Conservation (phyloP, 805 yeast species). For the Komagataella pastoris region DNA sequence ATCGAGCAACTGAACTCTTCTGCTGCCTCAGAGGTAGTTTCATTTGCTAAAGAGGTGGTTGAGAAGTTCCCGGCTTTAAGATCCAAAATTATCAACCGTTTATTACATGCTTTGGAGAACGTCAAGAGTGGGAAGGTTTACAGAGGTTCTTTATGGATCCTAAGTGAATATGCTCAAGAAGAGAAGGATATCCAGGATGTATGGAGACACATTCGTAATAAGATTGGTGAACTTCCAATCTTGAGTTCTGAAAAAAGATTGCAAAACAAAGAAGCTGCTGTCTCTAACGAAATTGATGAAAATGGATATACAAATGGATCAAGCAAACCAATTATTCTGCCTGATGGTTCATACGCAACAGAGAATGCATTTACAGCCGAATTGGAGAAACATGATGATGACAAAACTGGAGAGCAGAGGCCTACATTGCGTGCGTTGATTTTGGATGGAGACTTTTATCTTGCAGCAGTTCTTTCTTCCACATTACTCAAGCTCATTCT, state of each 20-base stretch:
- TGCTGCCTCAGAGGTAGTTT: slow-evolving; percentile 80
- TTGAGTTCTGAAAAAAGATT: slow-evolving; percentile 54
- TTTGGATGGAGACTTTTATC: slow-evolving; percentile 79
- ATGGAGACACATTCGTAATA: slow-evolving; percentile 76
- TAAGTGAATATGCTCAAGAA: slow-evolving; percentile 81
- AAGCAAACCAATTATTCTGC: slow-evolving; percentile 69
- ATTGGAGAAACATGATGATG: slow-evolving; percentile 17
- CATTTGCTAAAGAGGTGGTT: slow-evolving; percentile 89
- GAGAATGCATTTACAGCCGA: slow-evolving; percentile 53
- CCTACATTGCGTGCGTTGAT: slow-evolving; percentile 66
- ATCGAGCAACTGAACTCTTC: slow-evolving; percentile 72
- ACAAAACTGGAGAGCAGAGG: slow-evolving; percentile 34
- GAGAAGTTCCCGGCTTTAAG: slow-evolving; percentile 82
- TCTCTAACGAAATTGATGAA: slow-evolving; percentile 17
- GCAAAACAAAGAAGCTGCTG: slow-evolving; percentile 16
- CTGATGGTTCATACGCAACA: slow-evolving; percentile 99
- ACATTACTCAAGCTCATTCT: slow-evolving; percentile 81
- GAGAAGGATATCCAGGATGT: slow-evolving; percentile 63
- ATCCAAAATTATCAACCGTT: slow-evolving; percentile 44
- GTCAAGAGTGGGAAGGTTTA: slow-evolving; percentile 82
- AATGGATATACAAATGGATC: slow-evolving; percentile 15
- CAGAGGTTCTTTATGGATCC: slow-evolving; percentile 89
- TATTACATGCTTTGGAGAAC: slow-evolving; percentile 46
- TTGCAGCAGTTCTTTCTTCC: slow-evolving; percentile 78
- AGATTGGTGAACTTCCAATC: slow-evolving; percentile 88